Evolutionary conservation across 129 eudicot species (phyloP).

Genomic region (Flaveria linearis): DNA sequence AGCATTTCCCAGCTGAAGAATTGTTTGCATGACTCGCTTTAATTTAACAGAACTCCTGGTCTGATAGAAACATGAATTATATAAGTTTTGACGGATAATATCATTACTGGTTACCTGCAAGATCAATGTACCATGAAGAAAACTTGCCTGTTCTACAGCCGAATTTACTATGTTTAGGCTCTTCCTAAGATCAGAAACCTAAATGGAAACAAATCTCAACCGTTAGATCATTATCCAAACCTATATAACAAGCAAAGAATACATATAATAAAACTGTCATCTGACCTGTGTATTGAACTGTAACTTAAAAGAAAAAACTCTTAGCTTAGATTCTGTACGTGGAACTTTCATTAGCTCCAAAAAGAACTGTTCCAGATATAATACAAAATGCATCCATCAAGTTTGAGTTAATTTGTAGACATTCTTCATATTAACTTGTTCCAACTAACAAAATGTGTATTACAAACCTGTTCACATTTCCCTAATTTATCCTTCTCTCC

Average conservation of each 20-base stretch:
- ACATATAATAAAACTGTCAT: background rate
- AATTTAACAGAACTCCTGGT: conserved; percentile 69
- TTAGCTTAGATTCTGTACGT: conserved; percentile 76
- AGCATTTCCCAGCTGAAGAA: conserved; percentile 93
- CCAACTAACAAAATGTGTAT: background rate
- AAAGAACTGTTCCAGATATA: conserved; percentile 59
- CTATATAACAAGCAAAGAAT: conserved; percentile 22
- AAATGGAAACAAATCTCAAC: conserved; percentile 25
- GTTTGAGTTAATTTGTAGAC: background rate
- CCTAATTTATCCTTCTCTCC: conserved; percentile 82
- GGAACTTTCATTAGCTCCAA: conserved; percentile 91
- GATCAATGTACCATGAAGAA: conserved; percentile 14
- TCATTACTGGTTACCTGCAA: conserved; percentile 5
- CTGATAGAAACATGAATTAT: conserved; percentile 42
- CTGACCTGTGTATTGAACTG: conserved; percentile 79
- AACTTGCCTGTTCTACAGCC: conserved; percentile 74
- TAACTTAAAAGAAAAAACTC: conserved; percentile 85
- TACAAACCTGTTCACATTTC: conserved; percentile 84
- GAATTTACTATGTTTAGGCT: conserved; percentile 61
- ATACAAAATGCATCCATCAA: conserved; percentile 11
- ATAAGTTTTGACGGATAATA: background rate
- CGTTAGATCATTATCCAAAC: background rate
- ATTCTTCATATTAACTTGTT: background rate
- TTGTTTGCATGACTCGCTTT: conserved; percentile 89
- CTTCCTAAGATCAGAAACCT: conserved; percentile 86